Evolutionary conservation across 768 basidiomycete genomes (phyloP).

Genomic region (Asterophora lycoperdoides): DNA sequence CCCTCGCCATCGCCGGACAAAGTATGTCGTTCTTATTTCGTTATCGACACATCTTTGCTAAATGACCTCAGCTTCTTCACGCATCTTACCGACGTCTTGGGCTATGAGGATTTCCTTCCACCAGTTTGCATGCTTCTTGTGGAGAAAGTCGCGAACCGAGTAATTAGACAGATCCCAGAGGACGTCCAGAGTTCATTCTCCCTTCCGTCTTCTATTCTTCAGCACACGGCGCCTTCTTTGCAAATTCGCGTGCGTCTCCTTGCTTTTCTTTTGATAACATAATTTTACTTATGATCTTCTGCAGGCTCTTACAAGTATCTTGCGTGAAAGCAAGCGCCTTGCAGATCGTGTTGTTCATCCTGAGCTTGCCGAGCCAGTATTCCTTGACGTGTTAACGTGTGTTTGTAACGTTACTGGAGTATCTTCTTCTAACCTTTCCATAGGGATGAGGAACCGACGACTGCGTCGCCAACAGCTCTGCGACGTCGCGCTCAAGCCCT

Average conservation of each 20-base stretch:
- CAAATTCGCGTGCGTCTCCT: slow-evolving; percentile 48
- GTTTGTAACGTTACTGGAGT: slow-evolving; percentile 17
- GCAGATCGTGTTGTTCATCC: slow-evolving; percentile 37
- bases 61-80: slow-evolving; percentile 68
- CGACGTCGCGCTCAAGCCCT: slow-evolving; percentile 67
- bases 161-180: slow-evolving; percentile 55
- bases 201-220: slow-evolving; percentile 64
- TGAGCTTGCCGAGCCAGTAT: slow-evolving; percentile 34
- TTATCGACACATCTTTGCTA: not conserved
- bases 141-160: slow-evolving; percentile 69
- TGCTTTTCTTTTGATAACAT: not conserved
- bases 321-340: slow-evolving; percentile 64
- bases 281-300: slow-evolving; percentile 5
- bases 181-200: slow-evolving; percentile 58
- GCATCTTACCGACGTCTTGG: slow-evolving; percentile 81
- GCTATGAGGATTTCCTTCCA: slow-evolving; percentile 73
- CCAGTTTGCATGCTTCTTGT: slow-evolving; percentile 82
- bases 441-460: slow-evolving; percentile 59
- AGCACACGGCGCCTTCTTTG: slow-evolving; percentile 43
- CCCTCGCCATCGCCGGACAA: slow-evolving; percentile 87
- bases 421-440: not conserved
- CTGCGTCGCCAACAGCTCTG: slow-evolving; percentile 37
- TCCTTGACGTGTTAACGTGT: slow-evolving; percentile 58
- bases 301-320: slow-evolving; percentile 59
- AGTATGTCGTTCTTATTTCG: slow-evolving; percentile 43